Conservation (phyloP, 108 stramenopile genomes). For the Parietichytrium sp. region DNA sequence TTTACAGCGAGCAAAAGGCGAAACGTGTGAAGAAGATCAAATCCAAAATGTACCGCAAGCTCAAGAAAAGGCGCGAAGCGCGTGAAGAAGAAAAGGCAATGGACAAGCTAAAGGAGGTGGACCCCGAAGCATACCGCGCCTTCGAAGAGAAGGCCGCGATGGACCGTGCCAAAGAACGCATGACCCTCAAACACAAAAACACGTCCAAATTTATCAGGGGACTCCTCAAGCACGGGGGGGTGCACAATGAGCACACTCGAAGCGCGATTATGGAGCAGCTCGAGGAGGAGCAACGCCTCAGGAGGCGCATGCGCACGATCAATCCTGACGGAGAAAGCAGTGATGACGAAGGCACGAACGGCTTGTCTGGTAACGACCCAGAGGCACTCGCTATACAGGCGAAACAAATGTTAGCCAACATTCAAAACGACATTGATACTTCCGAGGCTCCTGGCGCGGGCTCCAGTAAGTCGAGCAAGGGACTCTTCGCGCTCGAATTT, state of each 20-base stretch:
- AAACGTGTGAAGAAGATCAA: constrained; percentile 99
- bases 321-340: constrained; percentile 44
- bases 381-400: constrained; percentile 42
- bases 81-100: constrained; percentile 69
- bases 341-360: constrained; percentile 56
- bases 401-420: constrained; percentile 48
- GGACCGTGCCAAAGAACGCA: constrained; percentile 88
- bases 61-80: constrained; percentile 78
- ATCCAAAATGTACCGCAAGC: constrained; percentile 90
- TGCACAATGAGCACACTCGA: constrained; percentile 80
- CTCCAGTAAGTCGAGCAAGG: neutral
- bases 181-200: constrained; percentile 93
- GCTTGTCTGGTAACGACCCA: constrained; percentile 41
- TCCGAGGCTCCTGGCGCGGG: neutral
- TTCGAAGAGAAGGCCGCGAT: constrained; percentile 84
- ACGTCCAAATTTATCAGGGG: constrained; percentile 83
- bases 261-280: constrained; percentile 74
- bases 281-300: constrained; percentile 70
- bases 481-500: neutral
- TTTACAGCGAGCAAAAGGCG: constrained; percentile 95
- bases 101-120: constrained; percentile 66
- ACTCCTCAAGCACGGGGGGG: constrained; percentile 61
- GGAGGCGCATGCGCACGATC: constrained; percentile 41
- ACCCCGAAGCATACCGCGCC: constrained; percentile 69
- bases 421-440: neutral